phyloP scores from a whole-genome alignment of 257 asterid genomes.

The Solanum neorickii region DNA sequence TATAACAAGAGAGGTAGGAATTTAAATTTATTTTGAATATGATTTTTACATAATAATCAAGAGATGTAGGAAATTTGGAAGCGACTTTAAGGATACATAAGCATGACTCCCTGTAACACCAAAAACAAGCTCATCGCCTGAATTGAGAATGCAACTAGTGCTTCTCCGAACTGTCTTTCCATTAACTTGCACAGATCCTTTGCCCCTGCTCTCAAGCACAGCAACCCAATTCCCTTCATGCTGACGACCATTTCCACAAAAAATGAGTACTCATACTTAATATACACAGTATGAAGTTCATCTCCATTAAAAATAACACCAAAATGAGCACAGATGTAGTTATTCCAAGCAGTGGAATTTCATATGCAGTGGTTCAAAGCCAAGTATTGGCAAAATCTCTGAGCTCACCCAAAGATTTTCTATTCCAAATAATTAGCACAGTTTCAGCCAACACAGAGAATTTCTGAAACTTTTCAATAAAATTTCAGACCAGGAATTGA shows the following conservation, averaged over 20 bases:
- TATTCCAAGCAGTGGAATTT: not conserved
- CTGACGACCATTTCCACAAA: conserved; percentile 39
- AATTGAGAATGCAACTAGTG: conserved; percentile 38
- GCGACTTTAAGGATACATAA: conserved; percentile 57
- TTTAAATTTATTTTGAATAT: not conserved
- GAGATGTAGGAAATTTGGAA: not conserved
- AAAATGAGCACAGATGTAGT: not conserved
- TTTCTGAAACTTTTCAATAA: not conserved
- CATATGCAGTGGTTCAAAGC: not conserved
- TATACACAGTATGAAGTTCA: conserved; percentile 7
- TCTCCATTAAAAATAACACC: not conserved
- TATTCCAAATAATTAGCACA: not conserved
- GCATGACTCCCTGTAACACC: conserved; percentile 66
- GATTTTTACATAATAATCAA: not conserved
- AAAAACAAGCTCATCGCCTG: conserved; percentile 85
- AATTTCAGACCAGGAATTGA: not conserved
- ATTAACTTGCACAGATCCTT: conserved; percentile 72
- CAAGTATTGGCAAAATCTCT: not conserved
- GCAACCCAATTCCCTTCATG: conserved; percentile 53
- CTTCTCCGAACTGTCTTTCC: conserved; percentile 62
- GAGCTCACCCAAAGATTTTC: not conserved
- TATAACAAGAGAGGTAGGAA: not conserved
- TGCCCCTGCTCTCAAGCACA: conserved; percentile 66
- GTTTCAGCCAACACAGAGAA: not conserved
- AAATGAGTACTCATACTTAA: conserved; percentile 10